These are phyloP conservation scores for Datisca glomerata DNA, from an alignment of 306 rosid species.

Conservation along the genomic window DNA sequence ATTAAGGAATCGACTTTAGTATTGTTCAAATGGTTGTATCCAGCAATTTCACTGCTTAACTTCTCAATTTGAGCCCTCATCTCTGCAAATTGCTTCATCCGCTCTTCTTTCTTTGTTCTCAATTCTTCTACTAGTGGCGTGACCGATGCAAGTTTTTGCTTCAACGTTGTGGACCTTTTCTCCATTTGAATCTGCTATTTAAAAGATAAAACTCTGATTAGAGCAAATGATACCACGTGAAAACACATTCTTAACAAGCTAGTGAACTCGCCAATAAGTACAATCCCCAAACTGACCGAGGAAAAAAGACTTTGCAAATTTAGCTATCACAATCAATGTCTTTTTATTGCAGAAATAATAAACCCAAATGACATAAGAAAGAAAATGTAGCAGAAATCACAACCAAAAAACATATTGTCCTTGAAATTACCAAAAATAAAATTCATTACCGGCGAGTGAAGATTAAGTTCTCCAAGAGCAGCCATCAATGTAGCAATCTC, in stretches of 20 bases:
- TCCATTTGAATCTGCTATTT: conserved; percentile 50
- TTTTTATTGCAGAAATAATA: no score
- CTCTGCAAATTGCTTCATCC: conserved; percentile 75
- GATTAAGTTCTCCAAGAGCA: conserved; percentile 77
- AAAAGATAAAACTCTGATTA: conserved; percentile 13
- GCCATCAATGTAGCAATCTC: conserved; percentile 89
- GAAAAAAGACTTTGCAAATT: no score
- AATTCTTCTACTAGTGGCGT: conserved; percentile 75
- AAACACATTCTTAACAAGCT: no score
- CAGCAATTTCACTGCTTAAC: conserved; percentile 80
- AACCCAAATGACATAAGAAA: no score
- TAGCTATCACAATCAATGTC: no score
- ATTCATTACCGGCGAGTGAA: conserved; percentile 58
- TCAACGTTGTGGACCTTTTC: conserved; percentile 62
- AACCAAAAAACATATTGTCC: no score
- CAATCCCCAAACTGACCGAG: no score
- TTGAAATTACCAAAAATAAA: no score
- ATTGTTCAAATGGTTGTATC: conserved; percentile 29
- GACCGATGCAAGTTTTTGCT: conserved; percentile 76
- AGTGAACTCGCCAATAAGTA: no score
- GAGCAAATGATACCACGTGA: no score
- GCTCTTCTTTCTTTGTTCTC: conserved; percentile 63
- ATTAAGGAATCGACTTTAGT: conserved; percentile 15
- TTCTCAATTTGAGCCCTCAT: conserved; percentile 60
- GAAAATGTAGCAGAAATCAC: no score